These are phyloP conservation scores for Xylaria sp. DNA, from an alignment of 2,329 filamentous ascomycete species.

Conservation along the genomic window DNA sequence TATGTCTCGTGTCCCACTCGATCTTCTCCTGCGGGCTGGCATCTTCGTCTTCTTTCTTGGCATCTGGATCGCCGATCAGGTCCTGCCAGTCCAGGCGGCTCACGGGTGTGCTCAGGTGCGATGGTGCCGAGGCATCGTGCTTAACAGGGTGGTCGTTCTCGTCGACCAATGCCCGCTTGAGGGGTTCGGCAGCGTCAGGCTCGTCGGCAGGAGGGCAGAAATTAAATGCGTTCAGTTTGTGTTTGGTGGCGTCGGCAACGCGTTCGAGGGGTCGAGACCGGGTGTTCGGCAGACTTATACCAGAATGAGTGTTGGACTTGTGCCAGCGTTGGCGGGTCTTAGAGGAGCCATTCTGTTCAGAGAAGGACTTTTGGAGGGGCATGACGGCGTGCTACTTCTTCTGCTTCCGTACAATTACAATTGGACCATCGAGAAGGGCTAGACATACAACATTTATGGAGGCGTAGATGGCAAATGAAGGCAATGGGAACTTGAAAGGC, in stretches of 20 bases:
- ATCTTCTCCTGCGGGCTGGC: conserved; percentile 70
- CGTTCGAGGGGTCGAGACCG: conserved; percentile 55
- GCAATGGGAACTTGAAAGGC: neutral
- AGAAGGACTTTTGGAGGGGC: conserved; percentile 56
- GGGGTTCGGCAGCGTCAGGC: conserved; percentile 40
- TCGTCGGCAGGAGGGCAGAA: conserved; percentile 56
- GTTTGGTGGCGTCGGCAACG: conserved; percentile 68
- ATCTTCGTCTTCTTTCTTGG: conserved; percentile 57
- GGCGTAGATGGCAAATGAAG: neutral
- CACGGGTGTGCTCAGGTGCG: conserved; percentile 58
- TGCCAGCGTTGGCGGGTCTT: conserved; percentile 59
- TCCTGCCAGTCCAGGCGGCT: conserved; percentile 68
- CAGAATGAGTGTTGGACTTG: conserved; percentile 63
- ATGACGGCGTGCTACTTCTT: conserved; percentile 43
- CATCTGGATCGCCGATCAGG: conserved; percentile 60
- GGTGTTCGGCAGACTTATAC: conserved; percentile 48
- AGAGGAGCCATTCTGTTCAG: conserved; percentile 51
- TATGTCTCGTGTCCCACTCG: conserved; percentile 66
- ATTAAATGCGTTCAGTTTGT: conserved; percentile 67
- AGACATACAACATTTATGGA: conserved; percentile 5
- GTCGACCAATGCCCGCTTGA: conserved; percentile 20
- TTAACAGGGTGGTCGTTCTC: conserved; percentile 15
- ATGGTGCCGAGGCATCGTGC: conserved; percentile 10
- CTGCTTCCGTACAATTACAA: conserved; percentile 34
- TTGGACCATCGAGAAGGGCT: conserved; percentile 34